Evolutionary conservation across 1,139 yeast species (phyloP).

Genomic region (Protomyces inundatus): DNA sequence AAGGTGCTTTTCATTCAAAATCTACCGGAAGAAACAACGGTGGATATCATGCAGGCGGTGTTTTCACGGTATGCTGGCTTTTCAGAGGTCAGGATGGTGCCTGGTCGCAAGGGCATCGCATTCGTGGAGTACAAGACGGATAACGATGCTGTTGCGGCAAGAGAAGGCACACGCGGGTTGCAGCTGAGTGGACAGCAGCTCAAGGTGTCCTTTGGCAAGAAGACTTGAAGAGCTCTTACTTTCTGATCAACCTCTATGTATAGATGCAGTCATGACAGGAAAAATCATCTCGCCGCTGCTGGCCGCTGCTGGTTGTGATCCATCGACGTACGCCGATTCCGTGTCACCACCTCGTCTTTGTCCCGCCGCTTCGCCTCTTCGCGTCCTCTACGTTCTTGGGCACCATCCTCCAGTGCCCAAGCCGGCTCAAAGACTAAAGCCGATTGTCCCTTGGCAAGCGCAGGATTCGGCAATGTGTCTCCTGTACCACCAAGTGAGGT

Average conservation of each 20-base stretch:
- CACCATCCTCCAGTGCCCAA: conserved; percentile 21
- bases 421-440: conserved; percentile 30
- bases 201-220: conserved; percentile 44
- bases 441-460: conserved; percentile 38
- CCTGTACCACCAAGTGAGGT: conserved; percentile 75
- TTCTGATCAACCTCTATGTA: background rate
- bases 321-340: conserved; percentile 1
- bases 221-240: conserved; percentile 4
- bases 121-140: conserved; percentile 71
- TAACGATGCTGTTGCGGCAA: conserved; percentile 47
- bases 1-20: conserved; percentile 64
- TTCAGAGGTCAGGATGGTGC: conserved; percentile 60
- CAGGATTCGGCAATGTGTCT: conserved; percentile 64
- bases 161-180: conserved; percentile 42
- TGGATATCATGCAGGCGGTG: conserved; percentile 42
- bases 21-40: conserved; percentile 48
- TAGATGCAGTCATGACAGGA: background rate
- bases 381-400: conserved; percentile 25
- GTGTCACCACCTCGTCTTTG: background rate
- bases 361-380: conserved; percentile 10
- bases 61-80: conserved; percentile 57
- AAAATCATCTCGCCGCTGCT: too few species aligned
- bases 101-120: conserved; percentile 59
- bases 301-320: conserved; percentile 1
- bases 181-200: conserved; percentile 41